Conservation (phyloP, 306 rosid species). For the Prunus padus region DNA sequence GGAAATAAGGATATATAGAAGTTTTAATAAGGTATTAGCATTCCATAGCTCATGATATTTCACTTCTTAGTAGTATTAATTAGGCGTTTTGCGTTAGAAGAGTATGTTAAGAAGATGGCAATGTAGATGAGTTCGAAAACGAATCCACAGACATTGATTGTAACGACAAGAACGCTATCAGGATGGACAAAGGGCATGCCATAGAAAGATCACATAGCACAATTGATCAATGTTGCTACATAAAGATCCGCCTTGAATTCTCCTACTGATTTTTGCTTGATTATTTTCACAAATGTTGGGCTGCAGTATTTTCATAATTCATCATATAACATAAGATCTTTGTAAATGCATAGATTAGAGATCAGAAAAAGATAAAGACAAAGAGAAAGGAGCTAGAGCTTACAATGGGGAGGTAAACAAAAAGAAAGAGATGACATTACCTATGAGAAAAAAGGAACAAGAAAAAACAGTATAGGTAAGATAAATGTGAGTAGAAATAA, state of each 20-base stretch:
- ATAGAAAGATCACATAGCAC: constrained; percentile 60
- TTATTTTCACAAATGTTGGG: constrained; percentile 49
- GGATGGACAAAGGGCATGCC: constrained; percentile 62
- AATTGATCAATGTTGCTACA: constrained; percentile 29
- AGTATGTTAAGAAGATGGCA: constrained; percentile 40
- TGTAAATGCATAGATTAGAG: no score
- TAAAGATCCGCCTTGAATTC: constrained; percentile 69
- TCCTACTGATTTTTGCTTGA: constrained; percentile 51
- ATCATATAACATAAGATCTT: neutral
- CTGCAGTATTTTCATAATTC: constrained; percentile 23
- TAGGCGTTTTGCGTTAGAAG: constrained; percentile 45
- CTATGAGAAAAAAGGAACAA: constrained; percentile 26
- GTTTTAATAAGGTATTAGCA: no score
- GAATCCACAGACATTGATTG: constrained; percentile 50
- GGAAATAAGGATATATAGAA: no score
- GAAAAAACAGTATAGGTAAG: neutral
- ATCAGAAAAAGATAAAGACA: neutral
- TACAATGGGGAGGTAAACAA: constrained; percentile 66
- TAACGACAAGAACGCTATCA: constrained; percentile 41
- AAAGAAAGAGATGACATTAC: constrained; percentile 58
- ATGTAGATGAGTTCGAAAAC: constrained; percentile 43
- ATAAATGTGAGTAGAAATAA: no score
- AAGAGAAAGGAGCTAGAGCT: neutral
- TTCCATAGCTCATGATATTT: no score
- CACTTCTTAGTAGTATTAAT: neutral